Conservation (phyloP, 441 rosid species). For the Gossypium schwendimanii region DNA sequence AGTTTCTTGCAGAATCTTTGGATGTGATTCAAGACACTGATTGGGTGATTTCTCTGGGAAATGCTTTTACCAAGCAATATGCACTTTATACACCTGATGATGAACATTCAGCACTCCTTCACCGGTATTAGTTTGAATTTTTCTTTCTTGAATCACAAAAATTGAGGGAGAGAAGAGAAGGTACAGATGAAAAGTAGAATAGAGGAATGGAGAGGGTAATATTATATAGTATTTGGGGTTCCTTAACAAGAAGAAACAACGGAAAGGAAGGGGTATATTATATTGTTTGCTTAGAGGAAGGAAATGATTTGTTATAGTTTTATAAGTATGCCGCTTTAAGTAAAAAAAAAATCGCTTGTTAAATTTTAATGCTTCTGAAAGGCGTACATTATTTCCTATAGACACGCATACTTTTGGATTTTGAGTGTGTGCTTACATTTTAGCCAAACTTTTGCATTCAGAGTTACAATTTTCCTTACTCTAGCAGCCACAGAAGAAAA, state of each 20-base stretch:
- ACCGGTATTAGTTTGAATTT: conserved; percentile 44
- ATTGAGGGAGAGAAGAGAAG: neutral
- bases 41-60: conserved; percentile 89
- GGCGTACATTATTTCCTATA: neutral
- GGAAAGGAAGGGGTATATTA: neutral
- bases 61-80: conserved; percentile 80
- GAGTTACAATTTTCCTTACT: neutral
- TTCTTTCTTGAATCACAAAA: conserved; percentile 3
- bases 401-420: neutral
- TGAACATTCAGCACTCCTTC: conserved; percentile 93
- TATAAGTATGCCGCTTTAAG: neutral
- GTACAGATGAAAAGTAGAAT: neutral
- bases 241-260: neutral
- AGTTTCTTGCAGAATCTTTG: conserved; percentile 97
- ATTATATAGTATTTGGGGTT: neutral
- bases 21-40: conserved; percentile 86
- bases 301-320: neutral
- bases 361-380: neutral
- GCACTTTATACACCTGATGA: conserved; percentile 65
- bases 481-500: neutral
- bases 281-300: neutral
- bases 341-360: neutral
- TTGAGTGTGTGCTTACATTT: neutral
- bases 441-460: neutral
- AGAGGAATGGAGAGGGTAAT: neutral